A percentile compares a stretch with the other conserved stretches of the same genome.
Conservation (phyloP, 2,329 filamentous ascomycete species). For the Cladosporium sp. region DNA sequence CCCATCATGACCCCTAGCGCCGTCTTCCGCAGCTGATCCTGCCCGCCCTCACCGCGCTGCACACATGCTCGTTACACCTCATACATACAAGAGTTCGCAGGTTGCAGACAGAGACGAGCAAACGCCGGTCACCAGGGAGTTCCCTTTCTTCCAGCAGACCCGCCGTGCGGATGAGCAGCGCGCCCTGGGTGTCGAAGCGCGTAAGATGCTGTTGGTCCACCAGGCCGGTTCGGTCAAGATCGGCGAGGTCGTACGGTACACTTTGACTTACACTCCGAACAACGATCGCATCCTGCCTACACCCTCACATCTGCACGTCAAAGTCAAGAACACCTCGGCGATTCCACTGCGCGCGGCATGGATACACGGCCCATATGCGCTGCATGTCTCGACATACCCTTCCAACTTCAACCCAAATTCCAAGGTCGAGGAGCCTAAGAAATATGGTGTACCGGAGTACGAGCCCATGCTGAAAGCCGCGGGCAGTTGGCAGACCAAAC, state of each 20-base stretch:
- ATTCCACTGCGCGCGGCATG: conserved; percentile 91
- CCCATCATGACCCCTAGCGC: not conserved
- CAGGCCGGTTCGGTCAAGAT: conserved; percentile 90
- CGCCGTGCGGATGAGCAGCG: conserved; percentile 4
- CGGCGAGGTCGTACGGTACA: conserved; percentile 87
- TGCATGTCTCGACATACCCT: conserved; percentile 83
- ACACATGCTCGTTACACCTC: conserved; percentile 9
- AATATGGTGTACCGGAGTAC: conserved; percentile 67
- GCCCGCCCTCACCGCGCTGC: not conserved
- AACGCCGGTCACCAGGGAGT: not conserved
- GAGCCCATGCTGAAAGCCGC: conserved; percentile 96
- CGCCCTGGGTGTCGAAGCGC: not conserved
- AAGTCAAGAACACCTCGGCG: conserved; percentile 86
- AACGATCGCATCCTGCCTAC: conserved; percentile 86
- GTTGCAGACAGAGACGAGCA: conserved; percentile 1
- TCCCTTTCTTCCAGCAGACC: conserved; percentile 10
- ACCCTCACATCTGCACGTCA: conserved; percentile 74
- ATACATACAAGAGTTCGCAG: not conserved
- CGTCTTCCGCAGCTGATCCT: not conserved
- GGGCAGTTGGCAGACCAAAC: conserved; percentile 74
- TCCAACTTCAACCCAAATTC: conserved; percentile 76
- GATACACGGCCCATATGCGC: conserved; percentile 89
- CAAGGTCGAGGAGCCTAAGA: conserved; percentile 65
- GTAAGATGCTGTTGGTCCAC: conserved; percentile 78
- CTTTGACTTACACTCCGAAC: conserved; percentile 85